These are phyloP conservation scores for Panaeolus cyanescens DNA, from an alignment of 768 basidiomycete genomes.

Conservation along the genomic window DNA sequence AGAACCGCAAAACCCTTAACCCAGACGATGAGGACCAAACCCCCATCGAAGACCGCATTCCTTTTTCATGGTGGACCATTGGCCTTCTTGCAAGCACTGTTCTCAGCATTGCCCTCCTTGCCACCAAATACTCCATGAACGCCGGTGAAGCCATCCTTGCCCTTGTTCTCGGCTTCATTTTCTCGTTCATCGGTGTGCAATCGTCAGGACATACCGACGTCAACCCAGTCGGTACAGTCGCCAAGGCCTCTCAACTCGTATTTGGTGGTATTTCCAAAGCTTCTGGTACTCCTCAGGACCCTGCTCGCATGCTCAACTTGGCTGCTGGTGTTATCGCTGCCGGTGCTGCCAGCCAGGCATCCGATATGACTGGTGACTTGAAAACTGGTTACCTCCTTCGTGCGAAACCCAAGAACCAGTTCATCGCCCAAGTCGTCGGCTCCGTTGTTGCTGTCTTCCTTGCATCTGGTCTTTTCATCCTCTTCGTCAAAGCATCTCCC, in stretches of 20 bases:
- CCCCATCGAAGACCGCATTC: slow-evolving; percentile 55
- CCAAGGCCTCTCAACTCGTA: slow-evolving; percentile 63
- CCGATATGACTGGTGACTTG: slow-evolving; percentile 67
- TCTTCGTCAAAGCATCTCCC: slow-evolving; percentile 61
- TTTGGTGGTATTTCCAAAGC: slow-evolving; percentile 62
- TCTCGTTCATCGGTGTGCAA: slow-evolving; percentile 68
- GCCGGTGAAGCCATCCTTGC: slow-evolving; percentile 58
- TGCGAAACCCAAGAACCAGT: slow-evolving; percentile 63
- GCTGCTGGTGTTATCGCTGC: slow-evolving; percentile 53
- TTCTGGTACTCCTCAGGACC: slow-evolving; percentile 26
- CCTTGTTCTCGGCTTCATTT: slow-evolving; percentile 59
- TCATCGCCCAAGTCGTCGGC: slow-evolving; percentile 58
- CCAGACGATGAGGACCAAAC: slow-evolving; percentile 53
- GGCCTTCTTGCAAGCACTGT: slow-evolving; percentile 51
- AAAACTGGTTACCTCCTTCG: slow-evolving; percentile 69
- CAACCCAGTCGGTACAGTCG: slow-evolving; percentile 60
- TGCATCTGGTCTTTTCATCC: slow-evolving; percentile 56
- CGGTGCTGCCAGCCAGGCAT: slow-evolving; percentile 56
- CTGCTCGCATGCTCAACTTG: slow-evolving; percentile 48
- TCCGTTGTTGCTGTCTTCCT: slow-evolving; percentile 62
- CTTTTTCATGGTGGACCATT: slow-evolving; percentile 51
- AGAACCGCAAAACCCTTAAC: slow-evolving; percentile 22
- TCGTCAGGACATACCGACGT: slow-evolving; percentile 59
- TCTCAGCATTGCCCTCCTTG: slow-evolving; percentile 51
- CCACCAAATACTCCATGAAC: slow-evolving; percentile 54